These are phyloP conservation scores for Saccharomycopsis amapae DNA, from an alignment of 805 yeast species.

Conservation along the genomic window DNA sequence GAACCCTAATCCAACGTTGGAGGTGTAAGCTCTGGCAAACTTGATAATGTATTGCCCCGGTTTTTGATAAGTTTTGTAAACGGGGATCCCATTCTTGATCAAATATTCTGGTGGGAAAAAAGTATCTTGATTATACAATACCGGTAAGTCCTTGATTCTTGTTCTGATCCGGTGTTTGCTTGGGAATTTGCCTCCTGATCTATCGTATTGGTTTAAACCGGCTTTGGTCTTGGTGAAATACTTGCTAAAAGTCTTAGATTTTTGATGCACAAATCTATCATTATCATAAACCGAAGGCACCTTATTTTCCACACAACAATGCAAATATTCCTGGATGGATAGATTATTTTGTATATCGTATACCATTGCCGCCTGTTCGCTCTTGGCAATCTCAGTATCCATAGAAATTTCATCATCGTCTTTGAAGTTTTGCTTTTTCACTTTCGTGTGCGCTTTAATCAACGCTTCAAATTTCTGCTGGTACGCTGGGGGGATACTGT, in stretches of 20 bases:
- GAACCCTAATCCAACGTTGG: conserved; percentile 48
- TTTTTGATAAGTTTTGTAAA: conserved; percentile 43
- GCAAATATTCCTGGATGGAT: conserved; percentile 18
- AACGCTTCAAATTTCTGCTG: conserved; percentile 44
- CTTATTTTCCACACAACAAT: conserved; percentile 31
- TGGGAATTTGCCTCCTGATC: not conserved
- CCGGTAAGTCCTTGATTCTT: conserved; percentile 15
- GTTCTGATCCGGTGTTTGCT: not conserved
- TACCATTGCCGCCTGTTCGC: conserved; percentile 1
- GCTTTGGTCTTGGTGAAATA: conserved; percentile 14
- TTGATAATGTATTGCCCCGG: conserved; percentile 57
- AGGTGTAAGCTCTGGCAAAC: conserved; percentile 48
- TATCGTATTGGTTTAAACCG: conserved; percentile 4
- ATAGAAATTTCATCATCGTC: conserved; percentile 12
- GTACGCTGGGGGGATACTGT: conserved; percentile 52
- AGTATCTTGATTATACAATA: conserved; percentile 36
- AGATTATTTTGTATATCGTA: conserved; percentile 7
- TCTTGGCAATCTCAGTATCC: conserved; percentile 1
- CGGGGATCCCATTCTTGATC: conserved; percentile 41
- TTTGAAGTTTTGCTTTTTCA: conserved; percentile 6
- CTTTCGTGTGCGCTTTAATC: conserved; percentile 20
- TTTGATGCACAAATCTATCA: conserved; percentile 17
- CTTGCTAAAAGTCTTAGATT: conserved; percentile 8
- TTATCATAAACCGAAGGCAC: conserved; percentile 28
- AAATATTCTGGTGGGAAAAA: conserved; percentile 45